A percentile compares a stretch with the other conserved stretches of the same genome.
These are phyloP conservation scores for Raphanus hybrid DNA, from an alignment of 441 rosid species.

Conservation along the genomic window DNA sequence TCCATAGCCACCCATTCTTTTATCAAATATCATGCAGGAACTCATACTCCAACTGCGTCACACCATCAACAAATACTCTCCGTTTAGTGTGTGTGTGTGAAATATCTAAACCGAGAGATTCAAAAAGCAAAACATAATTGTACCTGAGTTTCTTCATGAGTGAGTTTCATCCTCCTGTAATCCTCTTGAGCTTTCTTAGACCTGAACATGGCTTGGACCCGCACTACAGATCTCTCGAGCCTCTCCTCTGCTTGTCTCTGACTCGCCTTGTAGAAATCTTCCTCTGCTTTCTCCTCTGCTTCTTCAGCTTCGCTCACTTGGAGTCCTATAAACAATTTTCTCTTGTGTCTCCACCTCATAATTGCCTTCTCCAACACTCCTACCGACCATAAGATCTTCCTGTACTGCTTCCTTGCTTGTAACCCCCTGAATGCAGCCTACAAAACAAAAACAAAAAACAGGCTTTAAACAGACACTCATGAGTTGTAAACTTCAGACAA, in stretches of 20 bases:
- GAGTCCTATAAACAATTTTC: slow-evolving; percentile 88
- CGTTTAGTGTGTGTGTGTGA: background rate
- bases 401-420: slow-evolving; percentile 82
- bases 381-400: slow-evolving; percentile 88
- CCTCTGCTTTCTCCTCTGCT: slow-evolving; percentile 16
- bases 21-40: slow-evolving; percentile 26
- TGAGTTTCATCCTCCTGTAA: slow-evolving; percentile 85
- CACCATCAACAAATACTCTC: slow-evolving; percentile 15
- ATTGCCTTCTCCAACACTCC: slow-evolving; percentile 94
- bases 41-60: slow-evolving; percentile 39
- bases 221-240: slow-evolving; percentile 78
- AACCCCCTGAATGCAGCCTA: slow-evolving; percentile 90
- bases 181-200: slow-evolving; percentile 95
- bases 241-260: slow-evolving; percentile 73
- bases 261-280: too few relatives aligned
- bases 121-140: slow-evolving; percentile 9
- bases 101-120: background rate
- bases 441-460: slow-evolving; percentile 9
- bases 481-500: background rate
- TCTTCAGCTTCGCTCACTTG: slow-evolving; percentile 41
- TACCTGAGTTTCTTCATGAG: slow-evolving; percentile 72
- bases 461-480: background rate
- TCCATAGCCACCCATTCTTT: background rate
- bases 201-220: slow-evolving; percentile 94
- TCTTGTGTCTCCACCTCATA: slow-evolving; percentile 88